Evolutionary conservation across 2,329 filamentous ascomycete species (phyloP), one percentile per base, ranked within the genome.

Genomic region (Triangularia verruculosa): DNA sequence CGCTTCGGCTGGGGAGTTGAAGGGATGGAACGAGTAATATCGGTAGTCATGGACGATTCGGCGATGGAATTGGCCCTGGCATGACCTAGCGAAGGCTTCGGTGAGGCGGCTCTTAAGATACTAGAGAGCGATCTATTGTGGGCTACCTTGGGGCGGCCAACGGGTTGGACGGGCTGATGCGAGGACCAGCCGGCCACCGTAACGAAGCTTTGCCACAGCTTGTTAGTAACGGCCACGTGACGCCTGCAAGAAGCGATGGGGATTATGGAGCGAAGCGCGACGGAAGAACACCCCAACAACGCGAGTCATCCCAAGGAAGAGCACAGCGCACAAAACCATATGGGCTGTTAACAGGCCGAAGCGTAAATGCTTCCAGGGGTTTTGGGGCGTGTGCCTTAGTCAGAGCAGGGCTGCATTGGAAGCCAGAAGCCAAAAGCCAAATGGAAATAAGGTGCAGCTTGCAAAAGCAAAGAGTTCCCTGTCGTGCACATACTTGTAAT

Each of bases 41-140:
- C 68, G 63, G 63, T 28, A 7, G 59, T 53, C 62, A 61, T 64
- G 67, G 61, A 71, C 63, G 13, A 59, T 24, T 67, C 69, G 52
- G 70, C 66, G 5, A 78, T 76, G 66, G 80, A 80, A 27, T 73
- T 74, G 8, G 77, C 74, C 4, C 80, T 69, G 1, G 76, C 71
- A 9, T 76, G 76, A 7, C 75, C 70, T 5, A 75, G 77, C 5
- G 76, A 72, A 2, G 78, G 75, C 64, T 78, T 77, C 17, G 78
- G 77, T 64, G 76, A 76, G 24, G 78, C 75, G 32, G 83, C 80
- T 32, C 77, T 77, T 5, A 74, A 79, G 65, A 84, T 80, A 63
- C 79, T 83, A 13, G 84, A 85, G 13, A 84, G 76, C 51, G 83
- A 83, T 66, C 83, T 78, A 62, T 84, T 75, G 69, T 86, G 83